Conservation (phyloP, 1,284 basidiomycete genomes). For the Trametes pubescens region DNA sequence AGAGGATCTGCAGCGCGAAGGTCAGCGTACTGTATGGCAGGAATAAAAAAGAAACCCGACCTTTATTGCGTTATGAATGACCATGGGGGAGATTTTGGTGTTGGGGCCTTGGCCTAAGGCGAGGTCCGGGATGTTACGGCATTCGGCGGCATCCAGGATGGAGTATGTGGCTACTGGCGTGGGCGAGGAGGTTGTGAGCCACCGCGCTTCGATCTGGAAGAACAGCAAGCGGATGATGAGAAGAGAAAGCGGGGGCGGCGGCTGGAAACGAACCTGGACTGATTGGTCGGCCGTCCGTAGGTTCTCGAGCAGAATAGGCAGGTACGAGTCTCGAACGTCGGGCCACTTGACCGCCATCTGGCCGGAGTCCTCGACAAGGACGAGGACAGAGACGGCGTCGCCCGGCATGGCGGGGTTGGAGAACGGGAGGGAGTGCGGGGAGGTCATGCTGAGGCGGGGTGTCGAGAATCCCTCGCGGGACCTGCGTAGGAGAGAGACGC, state of each 20-base stretch:
- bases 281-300: constrained; percentile 49
- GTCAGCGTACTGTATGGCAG: constrained; percentile 8
- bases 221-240: constrained; percentile 19
- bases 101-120: constrained; percentile 23
- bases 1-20: constrained; percentile 46
- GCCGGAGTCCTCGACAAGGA: constrained; percentile 70
- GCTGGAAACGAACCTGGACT: constrained; percentile 44
- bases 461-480: constrained; percentile 33
- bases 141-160: constrained; percentile 27
- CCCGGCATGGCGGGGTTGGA: constrained; percentile 48
- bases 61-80: constrained; percentile 33
- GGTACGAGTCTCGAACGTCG: constrained; percentile 61
- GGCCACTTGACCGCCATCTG: constrained; percentile 59
- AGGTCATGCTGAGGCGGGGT: constrained; percentile 34
- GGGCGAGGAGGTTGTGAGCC: constrained; percentile 45
- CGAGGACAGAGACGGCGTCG: constrained; percentile 55
- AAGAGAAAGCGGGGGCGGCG: constrained; percentile 9
- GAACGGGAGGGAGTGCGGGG: constrained; percentile 38
- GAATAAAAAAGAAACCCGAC: constrained; percentile 22
- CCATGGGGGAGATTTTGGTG: constrained; percentile 31
- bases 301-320: constrained; percentile 56
- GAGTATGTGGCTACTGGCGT: constrained; percentile 23
- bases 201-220: constrained; percentile 50
- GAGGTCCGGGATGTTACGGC: constrained; percentile 32
- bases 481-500: constrained; percentile 33